These are phyloP conservation scores for Wickerhamiella infanticola DNA, from an alignment of 1,139 yeast species.

Conservation along the genomic window DNA sequence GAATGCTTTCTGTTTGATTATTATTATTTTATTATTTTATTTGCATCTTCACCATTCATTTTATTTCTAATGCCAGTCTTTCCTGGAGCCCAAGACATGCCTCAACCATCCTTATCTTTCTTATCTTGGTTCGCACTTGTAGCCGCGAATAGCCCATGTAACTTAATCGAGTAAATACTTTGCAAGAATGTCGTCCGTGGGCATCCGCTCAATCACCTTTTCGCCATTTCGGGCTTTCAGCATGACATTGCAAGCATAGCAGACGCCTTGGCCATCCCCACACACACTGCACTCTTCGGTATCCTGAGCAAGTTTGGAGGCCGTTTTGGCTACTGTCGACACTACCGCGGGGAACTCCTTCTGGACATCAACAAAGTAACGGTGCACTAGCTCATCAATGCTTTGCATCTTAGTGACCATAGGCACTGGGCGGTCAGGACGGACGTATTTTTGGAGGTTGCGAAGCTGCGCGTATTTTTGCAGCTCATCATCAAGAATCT, in stretches of 20 bases:
- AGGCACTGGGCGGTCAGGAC: slow-evolving; percentile 15
- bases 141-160: no score
- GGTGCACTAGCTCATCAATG: slow-evolving; percentile 59
- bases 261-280: slow-evolving; percentile 10
- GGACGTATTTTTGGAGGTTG: slow-evolving; percentile 18
- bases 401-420: slow-evolving; percentile 49
- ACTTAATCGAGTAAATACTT: neutral
- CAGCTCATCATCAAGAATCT: slow-evolving; percentile 52
- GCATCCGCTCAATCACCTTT: neutral
- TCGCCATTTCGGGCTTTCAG: slow-evolving; percentile 1
- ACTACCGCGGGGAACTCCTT: slow-evolving; percentile 80
- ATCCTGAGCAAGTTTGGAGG: slow-evolving; percentile 48
- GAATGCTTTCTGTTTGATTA: neutral
- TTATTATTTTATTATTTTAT: no score
- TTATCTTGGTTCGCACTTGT: no score
- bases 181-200: slow-evolving; percentile 1
- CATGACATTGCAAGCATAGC: slow-evolving; percentile 14
- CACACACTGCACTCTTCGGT: slow-evolving; percentile 20
- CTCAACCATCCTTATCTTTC: no score
- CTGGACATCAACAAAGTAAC: slow-evolving; percentile 62
- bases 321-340: slow-evolving; percentile 84
- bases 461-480: slow-evolving; percentile 34
- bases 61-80: no score
- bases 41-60: neutral
- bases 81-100: no score